A percentile compares a stretch with the other conserved stretches of the same genome.
Conservation (phyloP, 2,329 filamentous ascomycete genomes). For the Davidsoniella virescens region DNA sequence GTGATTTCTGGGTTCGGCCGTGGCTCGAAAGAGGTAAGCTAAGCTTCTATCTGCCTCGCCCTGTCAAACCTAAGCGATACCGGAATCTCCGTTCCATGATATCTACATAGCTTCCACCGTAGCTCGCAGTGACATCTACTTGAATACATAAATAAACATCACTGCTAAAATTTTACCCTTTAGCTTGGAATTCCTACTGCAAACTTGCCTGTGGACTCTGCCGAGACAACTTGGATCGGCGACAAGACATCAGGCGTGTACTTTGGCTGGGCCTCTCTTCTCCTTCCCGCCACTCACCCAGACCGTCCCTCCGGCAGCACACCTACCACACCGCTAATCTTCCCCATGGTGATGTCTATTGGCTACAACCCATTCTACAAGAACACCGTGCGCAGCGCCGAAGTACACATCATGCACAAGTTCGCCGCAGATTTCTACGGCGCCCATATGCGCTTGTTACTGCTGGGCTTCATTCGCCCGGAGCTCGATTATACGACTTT, state of each 20-base stretch:
- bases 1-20: slow-evolving; percentile 89
- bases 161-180: background rate
- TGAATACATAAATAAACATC: too few relatives aligned
- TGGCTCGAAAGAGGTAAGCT: slow-evolving; percentile 69
- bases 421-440: slow-evolving; percentile 78
- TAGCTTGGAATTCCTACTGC: slow-evolving; percentile 92
- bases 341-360: slow-evolving; percentile 84
- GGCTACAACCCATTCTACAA: slow-evolving; percentile 98
- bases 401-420: slow-evolving; percentile 72
- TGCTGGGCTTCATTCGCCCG: slow-evolving; percentile 75
- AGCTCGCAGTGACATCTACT: too few relatives aligned
- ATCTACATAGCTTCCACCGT: too few relatives aligned
- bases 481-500: slow-evolving; percentile 77
- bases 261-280: slow-evolving; percentile 76
- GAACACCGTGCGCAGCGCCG: slow-evolving; percentile 70
- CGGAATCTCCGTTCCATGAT: background rate
- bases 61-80: background rate
- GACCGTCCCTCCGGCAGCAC: slow-evolving; percentile 20
- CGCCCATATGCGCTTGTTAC: slow-evolving; percentile 57
- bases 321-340: slow-evolving; percentile 28
- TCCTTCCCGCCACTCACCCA: slow-evolving; percentile 34
- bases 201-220: slow-evolving; percentile 63
- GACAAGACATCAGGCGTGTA: slow-evolving; percentile 67
- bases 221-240: slow-evolving; percentile 42
- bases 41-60: background rate